Conservation (phyloP, 148 eudicot species). For the Rhododendron ferrugineum region DNA sequence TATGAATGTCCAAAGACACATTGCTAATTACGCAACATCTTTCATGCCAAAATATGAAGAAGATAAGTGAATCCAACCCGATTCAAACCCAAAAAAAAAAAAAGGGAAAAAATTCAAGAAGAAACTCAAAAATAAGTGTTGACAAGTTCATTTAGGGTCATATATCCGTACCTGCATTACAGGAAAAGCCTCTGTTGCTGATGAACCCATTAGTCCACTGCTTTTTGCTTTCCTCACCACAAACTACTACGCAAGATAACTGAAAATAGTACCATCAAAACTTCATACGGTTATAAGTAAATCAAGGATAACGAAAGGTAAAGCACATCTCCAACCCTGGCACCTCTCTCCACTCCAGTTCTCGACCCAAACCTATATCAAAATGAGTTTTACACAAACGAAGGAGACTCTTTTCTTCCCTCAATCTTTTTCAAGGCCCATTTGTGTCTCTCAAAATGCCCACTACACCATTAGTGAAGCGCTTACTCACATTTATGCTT, state of each 20-base stretch:
- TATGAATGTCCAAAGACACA: not conserved
- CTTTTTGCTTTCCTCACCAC: not conserved
- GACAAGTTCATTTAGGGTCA: not conserved
- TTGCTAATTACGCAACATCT: not conserved
- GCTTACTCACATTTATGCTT: not conserved
- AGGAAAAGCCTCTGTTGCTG: conserved; percentile 10
- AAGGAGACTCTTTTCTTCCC: not conserved
- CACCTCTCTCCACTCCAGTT: not conserved
- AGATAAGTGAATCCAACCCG: not conserved
- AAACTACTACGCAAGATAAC: not conserved
- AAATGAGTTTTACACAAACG: not conserved
- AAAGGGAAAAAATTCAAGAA: not conserved
- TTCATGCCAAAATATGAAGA: not conserved
- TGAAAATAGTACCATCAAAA: not conserved
- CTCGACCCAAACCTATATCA: not conserved
- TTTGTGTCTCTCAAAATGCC: not conserved
- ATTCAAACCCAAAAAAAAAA: not conserved
- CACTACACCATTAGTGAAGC: not conserved
- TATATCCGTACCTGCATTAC: conserved; percentile 16
- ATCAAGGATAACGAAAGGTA: not conserved
- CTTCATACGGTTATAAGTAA: not conserved
- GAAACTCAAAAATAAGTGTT: not conserved
- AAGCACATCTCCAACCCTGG: not conserved
- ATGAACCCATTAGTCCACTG: conserved; percentile 20
- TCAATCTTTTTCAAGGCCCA: not conserved